Base-by-base conservation (phyloP, 306 rosid genomes). In the Malus orientalis region DNA sequence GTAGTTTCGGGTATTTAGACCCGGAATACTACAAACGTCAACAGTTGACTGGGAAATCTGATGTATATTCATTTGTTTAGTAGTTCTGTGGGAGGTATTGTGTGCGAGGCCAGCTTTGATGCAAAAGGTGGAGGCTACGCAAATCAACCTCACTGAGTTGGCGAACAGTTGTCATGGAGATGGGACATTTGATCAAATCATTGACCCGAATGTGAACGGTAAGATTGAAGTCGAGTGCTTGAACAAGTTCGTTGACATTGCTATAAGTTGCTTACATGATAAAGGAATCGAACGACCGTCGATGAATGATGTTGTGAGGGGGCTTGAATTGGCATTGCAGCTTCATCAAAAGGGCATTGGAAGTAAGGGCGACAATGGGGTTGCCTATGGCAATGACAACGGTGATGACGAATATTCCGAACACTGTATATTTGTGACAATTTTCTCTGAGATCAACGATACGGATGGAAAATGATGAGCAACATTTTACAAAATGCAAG, bases 271-370 rank as follows among this genome's bases (percentile, higher is more conserved):
- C 81, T 32, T 87, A 33, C 6, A 33, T 33, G 36, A 33, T 33
- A 33, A 33, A 9, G 89, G 88, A 4, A 51, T 51, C 29, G 83
- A 86, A 9, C 74, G 92, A 71, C 93, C 89, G 1, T 51, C 86
- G 14, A 86, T 73, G 82, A 85, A 86, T 29, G 89, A 89, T 12
- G 89, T 87, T 42, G 74, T 86, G 44, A 67, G 78, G 80, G 70
- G 45, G 13, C 89, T 88, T 44, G 76, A 67, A 69, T 22, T 78
- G 22, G 87, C 88, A 23, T 20, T 76, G 29, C 29, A 83, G 72
- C 73, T 81, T 73, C 86, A 90, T 11, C 27, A 58, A 22, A 20
- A 0, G 2, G 4, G 29, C 13, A 58, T 14, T 1, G 62, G 15
- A 49, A 30, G 14, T 51, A 25, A 44, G 20, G 63, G 29, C 2